Conservation (phyloP, 2,329 filamentous ascomycete genomes). For the Beauveria bassiana region DNA sequence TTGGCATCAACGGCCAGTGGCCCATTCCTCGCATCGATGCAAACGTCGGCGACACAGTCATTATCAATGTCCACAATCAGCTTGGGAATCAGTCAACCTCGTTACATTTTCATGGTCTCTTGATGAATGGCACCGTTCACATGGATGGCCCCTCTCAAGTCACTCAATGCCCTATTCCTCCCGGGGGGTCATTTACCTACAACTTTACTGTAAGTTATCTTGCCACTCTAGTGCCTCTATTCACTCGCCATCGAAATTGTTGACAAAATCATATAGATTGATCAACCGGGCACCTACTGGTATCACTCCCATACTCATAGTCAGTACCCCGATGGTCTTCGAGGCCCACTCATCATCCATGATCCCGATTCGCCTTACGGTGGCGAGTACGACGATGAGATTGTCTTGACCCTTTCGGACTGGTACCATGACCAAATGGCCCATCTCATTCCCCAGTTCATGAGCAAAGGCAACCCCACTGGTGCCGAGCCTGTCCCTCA, state of each 20-base stretch:
- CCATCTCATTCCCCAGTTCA: slow-evolving; percentile 39
- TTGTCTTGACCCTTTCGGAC: slow-evolving; percentile 58
- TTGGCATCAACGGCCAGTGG: slow-evolving; percentile 73
- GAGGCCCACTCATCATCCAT: slow-evolving; percentile 56
- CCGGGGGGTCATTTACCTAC: slow-evolving; percentile 58
- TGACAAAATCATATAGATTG: background rate
- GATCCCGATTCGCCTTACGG: slow-evolving; percentile 52
- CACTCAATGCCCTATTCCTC: slow-evolving; percentile 59
- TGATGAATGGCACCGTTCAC: slow-evolving; percentile 55
- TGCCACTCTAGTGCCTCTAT: no score
- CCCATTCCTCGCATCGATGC: slow-evolving; percentile 61
- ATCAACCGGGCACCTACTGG: slow-evolving; percentile 71
- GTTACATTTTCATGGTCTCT: slow-evolving; percentile 65
- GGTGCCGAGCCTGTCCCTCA: slow-evolving; percentile 61
- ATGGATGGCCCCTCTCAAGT: slow-evolving; percentile 66
- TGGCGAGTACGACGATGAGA: slow-evolving; percentile 52
- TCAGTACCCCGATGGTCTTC: slow-evolving; percentile 64
- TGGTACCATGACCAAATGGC: slow-evolving; percentile 59
- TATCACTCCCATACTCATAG: slow-evolving; percentile 63
- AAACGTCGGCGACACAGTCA: slow-evolving; percentile 53
- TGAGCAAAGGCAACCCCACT: slow-evolving; percentile 46
- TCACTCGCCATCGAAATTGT: no score
- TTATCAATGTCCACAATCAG: slow-evolving; percentile 51
- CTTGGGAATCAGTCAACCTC: slow-evolving; percentile 56
- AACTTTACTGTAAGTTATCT: slow-evolving; percentile 46